phyloP scores from a whole-genome alignment of 106 monocot genomes.

The Dendrobium nobile region DNA sequence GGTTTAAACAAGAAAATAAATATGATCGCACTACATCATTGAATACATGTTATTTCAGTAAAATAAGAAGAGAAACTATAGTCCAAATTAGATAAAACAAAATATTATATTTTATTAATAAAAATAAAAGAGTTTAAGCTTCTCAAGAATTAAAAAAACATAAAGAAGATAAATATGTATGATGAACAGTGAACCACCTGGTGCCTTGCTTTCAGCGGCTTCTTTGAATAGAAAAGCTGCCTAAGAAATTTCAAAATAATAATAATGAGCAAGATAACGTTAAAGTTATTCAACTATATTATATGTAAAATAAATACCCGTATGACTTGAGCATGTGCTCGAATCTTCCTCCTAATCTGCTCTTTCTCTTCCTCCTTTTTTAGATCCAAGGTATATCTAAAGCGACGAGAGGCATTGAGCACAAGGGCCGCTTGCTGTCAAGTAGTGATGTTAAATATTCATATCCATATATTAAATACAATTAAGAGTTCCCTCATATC shows the following conservation, averaged over 20 bases:
- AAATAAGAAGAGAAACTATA: neutral
- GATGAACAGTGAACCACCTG: slow-evolving; percentile 9
- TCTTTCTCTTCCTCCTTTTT: slow-evolving; percentile 54
- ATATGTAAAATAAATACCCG: slow-evolving; percentile 27
- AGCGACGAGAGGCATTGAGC: slow-evolving; percentile 63
- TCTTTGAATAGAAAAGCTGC: slow-evolving; percentile 43
- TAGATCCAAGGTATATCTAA: slow-evolving; percentile 60
- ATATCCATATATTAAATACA: neutral
- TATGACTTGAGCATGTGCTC: slow-evolving; percentile 66
- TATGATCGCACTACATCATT: neutral
- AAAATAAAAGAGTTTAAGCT: neutral
- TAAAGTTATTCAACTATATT: neutral
- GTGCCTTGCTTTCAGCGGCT: slow-evolving; percentile 17
- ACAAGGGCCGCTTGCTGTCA: slow-evolving; percentile 68
- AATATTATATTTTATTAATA: neutral
- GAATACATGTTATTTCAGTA: neutral
- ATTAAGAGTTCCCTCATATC: neutral
- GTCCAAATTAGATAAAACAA: neutral
- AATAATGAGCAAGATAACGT: neutral
- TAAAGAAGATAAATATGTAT: neutral
- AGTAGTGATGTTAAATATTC: neutral
- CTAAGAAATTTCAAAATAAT: slow-evolving; percentile 14
- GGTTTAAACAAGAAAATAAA: neutral
- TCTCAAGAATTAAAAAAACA: neutral
- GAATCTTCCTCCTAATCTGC: slow-evolving; percentile 43